phyloP scores from a whole-genome alignment of 2,329 filamentous ascomycete species.

The Diaporthe velutina region DNA sequence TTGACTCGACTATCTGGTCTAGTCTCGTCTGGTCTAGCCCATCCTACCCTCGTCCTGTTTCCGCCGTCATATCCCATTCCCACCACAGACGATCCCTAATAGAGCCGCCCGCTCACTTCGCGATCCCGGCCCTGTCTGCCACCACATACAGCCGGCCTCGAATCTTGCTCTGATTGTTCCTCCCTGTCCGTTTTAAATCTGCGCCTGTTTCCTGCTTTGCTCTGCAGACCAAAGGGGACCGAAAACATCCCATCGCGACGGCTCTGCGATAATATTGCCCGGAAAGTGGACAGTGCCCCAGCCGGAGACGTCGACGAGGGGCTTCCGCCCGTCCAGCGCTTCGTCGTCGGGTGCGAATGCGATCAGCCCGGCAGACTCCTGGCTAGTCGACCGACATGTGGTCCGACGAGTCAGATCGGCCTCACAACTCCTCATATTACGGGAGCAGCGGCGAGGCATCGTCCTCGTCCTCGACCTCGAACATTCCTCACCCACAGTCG shows the following conservation, averaged over 20 bases:
- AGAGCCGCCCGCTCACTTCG: background rate
- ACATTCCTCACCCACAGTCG: background rate
- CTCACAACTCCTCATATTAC: conserved; percentile 23
- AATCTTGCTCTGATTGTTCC: background rate
- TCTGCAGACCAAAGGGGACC: background rate
- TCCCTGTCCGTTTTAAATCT: background rate
- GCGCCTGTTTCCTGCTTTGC: background rate
- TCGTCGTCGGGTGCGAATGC: conserved; percentile 35
- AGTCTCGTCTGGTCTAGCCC: conserved; percentile 13
- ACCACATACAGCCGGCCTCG: background rate
- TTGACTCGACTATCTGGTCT: conserved; percentile 25
- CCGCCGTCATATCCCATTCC: conserved; percentile 24
- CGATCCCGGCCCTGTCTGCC: conserved; percentile 1
- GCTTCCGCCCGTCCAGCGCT: background rate
- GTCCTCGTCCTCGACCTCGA: conserved; percentile 16
- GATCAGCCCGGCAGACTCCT: conserved; percentile 17
- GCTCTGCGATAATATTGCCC: background rate
- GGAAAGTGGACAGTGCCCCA: background rate
- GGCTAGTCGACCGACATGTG: conserved; percentile 40
- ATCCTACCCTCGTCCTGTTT: background rate
- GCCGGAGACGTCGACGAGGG: conserved; percentile 18
- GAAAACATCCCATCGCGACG: background rate
- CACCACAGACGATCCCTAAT: background rate
- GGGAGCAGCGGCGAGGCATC: conserved; percentile 8
- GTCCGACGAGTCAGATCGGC: conserved; percentile 38